A percentile compares a stretch with the other conserved stretches of the same genome.
Conservation (phyloP, 805 yeast species). For the Pichia exigua region DNA sequence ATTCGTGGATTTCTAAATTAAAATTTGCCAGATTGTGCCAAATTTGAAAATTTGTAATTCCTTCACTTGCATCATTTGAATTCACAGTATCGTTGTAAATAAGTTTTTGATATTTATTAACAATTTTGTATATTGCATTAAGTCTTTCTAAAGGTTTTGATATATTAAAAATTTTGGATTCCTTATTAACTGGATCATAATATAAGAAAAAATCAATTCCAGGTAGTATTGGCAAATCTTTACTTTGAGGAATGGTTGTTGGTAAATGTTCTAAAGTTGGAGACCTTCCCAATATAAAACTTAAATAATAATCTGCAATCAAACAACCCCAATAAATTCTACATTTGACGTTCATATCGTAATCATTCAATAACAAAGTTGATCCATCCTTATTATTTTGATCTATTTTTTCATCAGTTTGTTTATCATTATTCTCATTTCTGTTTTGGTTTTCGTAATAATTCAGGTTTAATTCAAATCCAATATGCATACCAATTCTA, state of each 20-base stretch:
- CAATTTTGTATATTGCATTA: neutral
- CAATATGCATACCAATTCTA: constrained; percentile 54
- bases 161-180: neutral
- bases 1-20: constrained; percentile 1
- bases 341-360: constrained; percentile 31
- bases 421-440: neutral
- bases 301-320: constrained; percentile 55
- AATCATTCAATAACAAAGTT: constrained; percentile 10
- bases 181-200: neutral
- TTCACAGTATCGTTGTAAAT: neutral
- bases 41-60: neutral
- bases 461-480: constrained; percentile 50
- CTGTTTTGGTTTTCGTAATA: neutral
- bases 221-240: constrained; percentile 2
- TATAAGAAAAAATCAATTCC: constrained; percentile 5
- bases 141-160: constrained; percentile 1
- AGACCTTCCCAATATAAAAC: constrained; percentile 50
- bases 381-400: constrained; percentile 32
- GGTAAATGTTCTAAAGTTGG: constrained; percentile 30
- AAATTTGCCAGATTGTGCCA: neutral
- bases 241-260: constrained; percentile 2
- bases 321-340: constrained; percentile 61
- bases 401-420: neutral
- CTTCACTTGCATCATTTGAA: neutral
- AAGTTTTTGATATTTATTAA: neutral